These are phyloP conservation scores for Penicillium egyptiacum DNA, from an alignment of 495 filamentous ascomycete genomes.

Conservation along the genomic window DNA sequence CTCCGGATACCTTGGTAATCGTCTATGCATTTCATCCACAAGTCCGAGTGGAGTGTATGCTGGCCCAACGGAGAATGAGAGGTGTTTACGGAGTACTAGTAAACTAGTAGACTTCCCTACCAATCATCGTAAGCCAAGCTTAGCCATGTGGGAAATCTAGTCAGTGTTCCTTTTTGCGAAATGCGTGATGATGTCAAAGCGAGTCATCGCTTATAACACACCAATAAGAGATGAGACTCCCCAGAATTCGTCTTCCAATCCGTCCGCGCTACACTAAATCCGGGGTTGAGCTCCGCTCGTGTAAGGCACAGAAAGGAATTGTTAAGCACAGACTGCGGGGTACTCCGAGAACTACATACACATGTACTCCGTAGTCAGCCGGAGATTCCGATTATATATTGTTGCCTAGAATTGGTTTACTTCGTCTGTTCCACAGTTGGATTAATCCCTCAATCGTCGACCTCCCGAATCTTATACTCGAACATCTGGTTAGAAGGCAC, in stretches of 20 bases:
- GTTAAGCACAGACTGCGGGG: constrained; percentile 1
- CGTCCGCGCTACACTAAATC: neutral
- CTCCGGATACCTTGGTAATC: neutral
- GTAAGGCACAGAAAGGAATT: neutral
- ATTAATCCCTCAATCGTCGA: neutral
- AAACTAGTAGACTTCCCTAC: neutral
- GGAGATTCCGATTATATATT: neutral
- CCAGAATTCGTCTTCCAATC: neutral
- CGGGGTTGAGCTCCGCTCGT: neutral
- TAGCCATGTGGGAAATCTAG: neutral
- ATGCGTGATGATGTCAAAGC: neutral
- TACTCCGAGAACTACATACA: neutral
- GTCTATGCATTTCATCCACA: neutral
- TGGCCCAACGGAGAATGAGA: neutral
- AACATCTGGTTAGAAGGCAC: constrained; percentile 67
- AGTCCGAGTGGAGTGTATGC: neutral
- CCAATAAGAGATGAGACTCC: neutral
- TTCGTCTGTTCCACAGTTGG: neutral
- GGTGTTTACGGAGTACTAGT: too few relatives aligned
- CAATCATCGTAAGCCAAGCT: neutral
- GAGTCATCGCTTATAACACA: neutral
- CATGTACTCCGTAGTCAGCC: too few relatives aligned
- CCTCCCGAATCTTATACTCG: constrained; percentile 28
- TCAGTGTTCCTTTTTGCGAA: neutral
- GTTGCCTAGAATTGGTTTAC: neutral